Conservation (phyloP, 2,329 filamentous ascomycete genomes). For the Penicillium aurantiogriseum region DNA sequence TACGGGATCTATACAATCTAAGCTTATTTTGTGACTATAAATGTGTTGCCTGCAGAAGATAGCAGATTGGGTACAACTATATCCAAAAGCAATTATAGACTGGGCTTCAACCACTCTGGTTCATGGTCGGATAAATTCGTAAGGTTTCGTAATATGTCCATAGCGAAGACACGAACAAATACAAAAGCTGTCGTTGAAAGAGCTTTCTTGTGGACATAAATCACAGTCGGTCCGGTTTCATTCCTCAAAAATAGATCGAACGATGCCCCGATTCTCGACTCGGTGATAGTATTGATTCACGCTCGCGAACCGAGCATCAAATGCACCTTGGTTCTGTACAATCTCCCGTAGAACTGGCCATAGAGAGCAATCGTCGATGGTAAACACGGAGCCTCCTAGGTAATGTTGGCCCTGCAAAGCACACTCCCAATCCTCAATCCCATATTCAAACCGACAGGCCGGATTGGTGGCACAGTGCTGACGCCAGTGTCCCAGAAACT, state of each 20-base stretch:
- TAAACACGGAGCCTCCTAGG: conserved; percentile 36
- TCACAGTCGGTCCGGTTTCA: not conserved
- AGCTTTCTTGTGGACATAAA: not conserved
- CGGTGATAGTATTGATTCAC: conserved; percentile 40
- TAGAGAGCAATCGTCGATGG: conserved; percentile 45
- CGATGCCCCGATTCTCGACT: conserved; percentile 40
- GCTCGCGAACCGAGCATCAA: conserved; percentile 31
- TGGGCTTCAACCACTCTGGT: not conserved
- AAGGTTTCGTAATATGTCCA: conserved; percentile 15
- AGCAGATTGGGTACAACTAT: not conserved
- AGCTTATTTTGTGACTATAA: not conserved
- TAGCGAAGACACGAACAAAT: conserved; percentile 3
- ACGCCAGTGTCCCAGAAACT: conserved; percentile 33
- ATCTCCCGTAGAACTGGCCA: conserved; percentile 46
- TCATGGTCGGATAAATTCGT: conserved; percentile 2
- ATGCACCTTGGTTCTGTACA: conserved; percentile 22
- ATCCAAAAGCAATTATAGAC: too few relatives aligned
- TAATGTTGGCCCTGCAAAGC: conserved; percentile 33
- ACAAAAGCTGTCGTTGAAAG: conserved; percentile 1
- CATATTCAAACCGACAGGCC: conserved; percentile 11
- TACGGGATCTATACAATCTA: not conserved
- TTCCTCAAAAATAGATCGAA: conserved; percentile 35
- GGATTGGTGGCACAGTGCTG: conserved; percentile 15
- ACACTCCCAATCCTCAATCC: conserved; percentile 35
- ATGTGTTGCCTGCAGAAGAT: not conserved